Conservation (phyloP, 2,329 filamentous ascomycete species). For the Pestalotiopsis sp. region DNA sequence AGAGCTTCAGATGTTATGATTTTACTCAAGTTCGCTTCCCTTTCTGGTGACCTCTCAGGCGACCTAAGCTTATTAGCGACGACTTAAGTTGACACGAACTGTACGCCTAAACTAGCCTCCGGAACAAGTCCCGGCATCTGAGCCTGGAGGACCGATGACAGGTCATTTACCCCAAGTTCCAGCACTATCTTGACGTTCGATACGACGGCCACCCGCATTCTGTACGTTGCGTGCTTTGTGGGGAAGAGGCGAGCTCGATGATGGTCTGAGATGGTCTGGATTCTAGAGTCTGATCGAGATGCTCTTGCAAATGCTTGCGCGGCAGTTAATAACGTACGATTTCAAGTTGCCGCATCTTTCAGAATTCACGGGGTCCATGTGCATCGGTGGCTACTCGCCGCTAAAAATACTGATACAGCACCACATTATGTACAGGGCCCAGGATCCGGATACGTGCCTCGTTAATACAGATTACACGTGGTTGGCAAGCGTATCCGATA, state of each 20-base stretch:
- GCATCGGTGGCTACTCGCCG: background rate
- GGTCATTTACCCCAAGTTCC: background rate
- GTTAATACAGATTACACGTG: background rate
- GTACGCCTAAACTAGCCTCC: background rate
- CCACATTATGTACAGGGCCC: background rate
- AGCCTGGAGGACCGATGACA: background rate
- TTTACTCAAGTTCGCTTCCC: background rate
- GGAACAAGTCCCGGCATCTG: background rate
- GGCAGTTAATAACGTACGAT: background rate
- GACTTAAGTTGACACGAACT: background rate
- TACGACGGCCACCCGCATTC: background rate
- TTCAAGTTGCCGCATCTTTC: background rate
- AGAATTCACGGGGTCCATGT: background rate
- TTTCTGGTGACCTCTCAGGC: background rate
- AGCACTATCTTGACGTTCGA: background rate
- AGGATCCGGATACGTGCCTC: background rate
- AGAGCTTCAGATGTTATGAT: background rate
- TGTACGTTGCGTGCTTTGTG: background rate
- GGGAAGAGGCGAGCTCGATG: background rate
- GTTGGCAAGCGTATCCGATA: background rate
- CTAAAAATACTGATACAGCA: too few relatives aligned
- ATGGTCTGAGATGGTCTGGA: background rate
- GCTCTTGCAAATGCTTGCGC: background rate
- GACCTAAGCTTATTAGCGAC: background rate
- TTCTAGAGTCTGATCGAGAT: background rate